phyloP scores from a whole-genome alignment of 2,329 filamentous ascomycete species.

The Nothopassalora personata region DNA sequence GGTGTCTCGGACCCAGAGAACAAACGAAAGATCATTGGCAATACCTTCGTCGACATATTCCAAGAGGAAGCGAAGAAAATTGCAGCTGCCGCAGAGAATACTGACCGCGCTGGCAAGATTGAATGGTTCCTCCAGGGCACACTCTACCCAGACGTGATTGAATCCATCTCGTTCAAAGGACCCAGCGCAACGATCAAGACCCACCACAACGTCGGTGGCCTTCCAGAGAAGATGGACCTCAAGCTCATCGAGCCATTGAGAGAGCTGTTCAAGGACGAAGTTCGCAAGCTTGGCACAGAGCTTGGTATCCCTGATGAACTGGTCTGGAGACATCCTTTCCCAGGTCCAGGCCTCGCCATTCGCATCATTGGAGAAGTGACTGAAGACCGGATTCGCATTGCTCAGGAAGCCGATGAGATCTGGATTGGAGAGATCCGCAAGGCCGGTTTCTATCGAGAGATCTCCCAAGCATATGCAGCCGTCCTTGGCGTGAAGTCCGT shows the following conservation, averaged over 20 bases:
- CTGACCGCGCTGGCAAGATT: constrained; percentile 65
- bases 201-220: constrained; percentile 67
- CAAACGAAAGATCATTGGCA: constrained; percentile 88
- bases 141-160: constrained; percentile 69
- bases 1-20: constrained; percentile 73
- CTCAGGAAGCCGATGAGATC: constrained; percentile 69
- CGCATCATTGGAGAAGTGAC: constrained; percentile 82
- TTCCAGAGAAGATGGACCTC: constrained; percentile 57
- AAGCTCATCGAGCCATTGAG: constrained; percentile 74
- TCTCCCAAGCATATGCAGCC: constrained; percentile 66
- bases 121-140: constrained; percentile 86
- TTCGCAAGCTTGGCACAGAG: constrained; percentile 62
- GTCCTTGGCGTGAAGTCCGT: constrained; percentile 61
- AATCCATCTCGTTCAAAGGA: constrained; percentile 67
- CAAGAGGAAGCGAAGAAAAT: constrained; percentile 72
- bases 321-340: constrained; percentile 74
- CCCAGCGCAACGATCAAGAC: constrained; percentile 69
- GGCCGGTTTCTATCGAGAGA: constrained; percentile 67
- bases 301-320: constrained; percentile 69
- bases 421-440: constrained; percentile 71
- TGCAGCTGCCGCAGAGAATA: constrained; percentile 63
- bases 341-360: constrained; percentile 69
- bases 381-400: constrained; percentile 70
- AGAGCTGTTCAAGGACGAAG: constrained; percentile 81
- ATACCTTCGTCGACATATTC: constrained; percentile 76